A percentile compares a stretch with the other conserved stretches of the same genome.
phyloP scores from a whole-genome alignment of 805 yeast genomes.

The Candida incommunis region DNA sequence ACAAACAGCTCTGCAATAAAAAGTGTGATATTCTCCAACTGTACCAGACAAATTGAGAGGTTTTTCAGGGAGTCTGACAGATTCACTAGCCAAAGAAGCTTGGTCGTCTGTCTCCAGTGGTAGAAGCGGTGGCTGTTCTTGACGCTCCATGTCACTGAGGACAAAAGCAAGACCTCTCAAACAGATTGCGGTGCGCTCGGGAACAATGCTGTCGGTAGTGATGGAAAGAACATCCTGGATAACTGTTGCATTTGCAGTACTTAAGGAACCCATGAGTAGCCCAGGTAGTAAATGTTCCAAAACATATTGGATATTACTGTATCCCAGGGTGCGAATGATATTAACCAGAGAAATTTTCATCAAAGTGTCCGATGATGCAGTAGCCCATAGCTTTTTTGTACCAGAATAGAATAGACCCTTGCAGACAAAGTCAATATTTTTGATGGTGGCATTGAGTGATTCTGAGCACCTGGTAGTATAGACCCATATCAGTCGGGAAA shows the following conservation, averaged over 20 bases:
- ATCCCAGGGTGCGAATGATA: constrained; percentile 2
- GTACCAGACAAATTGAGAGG: neutral
- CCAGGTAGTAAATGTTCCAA: neutral
- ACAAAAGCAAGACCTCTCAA: constrained; percentile 61
- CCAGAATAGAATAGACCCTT: constrained; percentile 33
- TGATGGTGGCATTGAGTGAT: constrained; percentile 73
- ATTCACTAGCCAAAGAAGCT: neutral
- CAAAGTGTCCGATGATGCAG: constrained; percentile 35
- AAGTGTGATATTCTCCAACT: neutral
- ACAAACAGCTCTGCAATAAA: neutral
- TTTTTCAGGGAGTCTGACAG: neutral
- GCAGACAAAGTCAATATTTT: constrained; percentile 55
- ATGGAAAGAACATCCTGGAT: constrained; percentile 30
- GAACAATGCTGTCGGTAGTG: constrained; percentile 42
- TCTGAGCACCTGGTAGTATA: constrained; percentile 78
- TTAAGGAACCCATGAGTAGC: neutral
- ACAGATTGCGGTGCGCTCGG: constrained; percentile 59
- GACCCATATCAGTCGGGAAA: constrained; percentile 77
- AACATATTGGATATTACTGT: neutral
- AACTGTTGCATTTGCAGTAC: neutral
- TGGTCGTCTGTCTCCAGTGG: constrained; percentile 26
- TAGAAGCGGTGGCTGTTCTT: constrained; percentile 58
- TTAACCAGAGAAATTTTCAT: constrained; percentile 4
- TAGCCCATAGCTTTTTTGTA: constrained; percentile 65
- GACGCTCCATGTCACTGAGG: constrained; percentile 42